Conservation (phyloP, 257 asterid genomes). For the Plantago major region DNA sequence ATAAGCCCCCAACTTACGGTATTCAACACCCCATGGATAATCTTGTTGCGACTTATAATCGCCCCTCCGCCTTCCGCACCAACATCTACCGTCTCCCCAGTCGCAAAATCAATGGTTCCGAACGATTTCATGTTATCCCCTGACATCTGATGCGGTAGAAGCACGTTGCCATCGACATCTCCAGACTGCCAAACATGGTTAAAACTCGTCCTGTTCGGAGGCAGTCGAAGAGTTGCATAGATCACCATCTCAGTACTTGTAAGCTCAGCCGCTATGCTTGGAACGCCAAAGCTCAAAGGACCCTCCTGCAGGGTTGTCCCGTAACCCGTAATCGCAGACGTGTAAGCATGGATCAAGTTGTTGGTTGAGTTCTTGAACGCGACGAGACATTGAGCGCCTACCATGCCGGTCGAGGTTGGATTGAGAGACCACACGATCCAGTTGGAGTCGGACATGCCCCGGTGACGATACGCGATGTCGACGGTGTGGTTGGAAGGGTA, state of each 20-base stretch:
- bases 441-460: slow-evolving; percentile 27
- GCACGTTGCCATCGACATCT: slow-evolving; percentile 30
- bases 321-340: slow-evolving; percentile 35
- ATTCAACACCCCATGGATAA: too few species aligned
- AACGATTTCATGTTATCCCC: slow-evolving; percentile 29
- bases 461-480: slow-evolving; percentile 64
- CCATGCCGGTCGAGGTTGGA: slow-evolving; percentile 32
- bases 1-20: too few species aligned
- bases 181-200: slow-evolving; percentile 79
- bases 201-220: slow-evolving; percentile 44
- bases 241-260: slow-evolving; percentile 33
- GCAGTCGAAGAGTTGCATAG: slow-evolving; percentile 55
- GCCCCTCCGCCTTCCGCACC: slow-evolving; percentile 15
- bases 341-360: slow-evolving; percentile 33
- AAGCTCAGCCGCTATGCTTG: slow-evolving; percentile 37
- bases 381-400: slow-evolving; percentile 55
- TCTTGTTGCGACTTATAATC: too few species aligned
- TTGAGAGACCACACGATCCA: slow-evolving; percentile 80
- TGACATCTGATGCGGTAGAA: slow-evolving; percentile 7
- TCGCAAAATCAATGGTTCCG: slow-evolving; percentile 45
- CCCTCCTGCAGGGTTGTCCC: slow-evolving; percentile 13
- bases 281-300: slow-evolving; percentile 51
- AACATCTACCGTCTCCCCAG: slow-evolving; percentile 29
- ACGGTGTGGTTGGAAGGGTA: slow-evolving; percentile 37
- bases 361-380: slow-evolving; percentile 36